Evolutionary conservation across 2,329 filamentous ascomycete species (phyloP).

Genomic region (Botryotinia globosa): DNA sequence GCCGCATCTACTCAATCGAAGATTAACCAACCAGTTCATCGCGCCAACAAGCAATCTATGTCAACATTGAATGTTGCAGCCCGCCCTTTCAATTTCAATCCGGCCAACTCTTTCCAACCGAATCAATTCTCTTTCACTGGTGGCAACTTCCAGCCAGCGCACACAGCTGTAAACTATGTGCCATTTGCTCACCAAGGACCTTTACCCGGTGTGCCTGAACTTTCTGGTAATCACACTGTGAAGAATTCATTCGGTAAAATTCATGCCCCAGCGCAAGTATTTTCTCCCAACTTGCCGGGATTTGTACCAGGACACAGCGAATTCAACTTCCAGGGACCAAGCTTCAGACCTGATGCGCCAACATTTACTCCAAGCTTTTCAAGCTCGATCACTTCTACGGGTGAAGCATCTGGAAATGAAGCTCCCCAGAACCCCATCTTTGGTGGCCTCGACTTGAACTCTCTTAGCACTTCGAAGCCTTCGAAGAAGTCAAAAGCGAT

Average conservation of each 20-base stretch:
- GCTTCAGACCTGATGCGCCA: conserved; percentile 74
- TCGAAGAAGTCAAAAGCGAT: conserved; percentile 77
- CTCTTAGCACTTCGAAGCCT: conserved; percentile 61
- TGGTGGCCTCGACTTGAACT: conserved; percentile 62
- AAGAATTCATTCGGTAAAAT: conserved; percentile 49
- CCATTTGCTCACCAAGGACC: conserved; percentile 31
- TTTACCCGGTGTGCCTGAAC: conserved; percentile 40
- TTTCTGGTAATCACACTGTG: conserved; percentile 34
- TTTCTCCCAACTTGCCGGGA: conserved; percentile 34
- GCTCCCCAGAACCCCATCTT: conserved; percentile 56
- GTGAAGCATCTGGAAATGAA: conserved; percentile 46
- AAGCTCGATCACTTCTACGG: conserved; percentile 48
- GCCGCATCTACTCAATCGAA: conserved; percentile 44
- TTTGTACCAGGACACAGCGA: conserved; percentile 67
- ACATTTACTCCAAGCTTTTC: conserved; percentile 63
- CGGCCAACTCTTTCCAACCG: conserved; percentile 47
- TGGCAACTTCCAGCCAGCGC: conserved; percentile 47
- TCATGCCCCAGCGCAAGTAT: conserved; percentile 61
- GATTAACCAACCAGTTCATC: conserved; percentile 53
- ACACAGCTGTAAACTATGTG: conserved; percentile 24
- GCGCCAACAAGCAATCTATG: conserved; percentile 61
- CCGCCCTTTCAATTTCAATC: conserved; percentile 80
- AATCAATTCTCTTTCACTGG: conserved; percentile 51
- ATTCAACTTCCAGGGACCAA: conserved; percentile 68
- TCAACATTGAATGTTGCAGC: conserved; percentile 87